Evolutionary conservation across 1,284 basidiomycete species (phyloP), one percentile per base, ranked within the genome.

Genomic region (Cerioporus squamosus): DNA sequence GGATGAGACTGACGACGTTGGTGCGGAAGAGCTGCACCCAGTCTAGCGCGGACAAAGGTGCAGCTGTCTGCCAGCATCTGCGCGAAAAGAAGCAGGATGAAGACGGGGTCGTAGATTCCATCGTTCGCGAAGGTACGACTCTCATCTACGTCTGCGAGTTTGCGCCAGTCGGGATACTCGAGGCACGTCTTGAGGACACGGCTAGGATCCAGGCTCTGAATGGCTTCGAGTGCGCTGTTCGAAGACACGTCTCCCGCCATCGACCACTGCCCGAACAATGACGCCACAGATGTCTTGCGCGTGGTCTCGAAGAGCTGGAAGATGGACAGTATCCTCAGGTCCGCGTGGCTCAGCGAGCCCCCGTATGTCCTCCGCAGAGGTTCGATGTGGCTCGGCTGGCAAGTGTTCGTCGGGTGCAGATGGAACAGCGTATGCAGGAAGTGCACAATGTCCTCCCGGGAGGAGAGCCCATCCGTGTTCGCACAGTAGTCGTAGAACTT

Each of bases 1-100:
- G 81, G 1, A 91, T 80, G 36, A 98, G 67, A 38, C 92, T 86
- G 12, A 93, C 80, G 4, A 89, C 79, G 65, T 97, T 96, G 18
- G 89, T 92, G 57, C 94, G 78, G 70, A 95, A 87, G 7, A 98
- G 72, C 66, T 93, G 87, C 12, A 97, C 88, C 94, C 94, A 97
- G 33, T 82, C 84, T 58, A 90, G 75, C 0, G 87, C 84, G 0
- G 86, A 84, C 0, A 84, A 70, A 0, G 87, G 84, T 14, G 77
- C 79, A 46, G n/a, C 78, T 77, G 33, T 88, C 85, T 0, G 76
- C 72, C 26, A 95, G 75, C 64, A 86, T 81, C 52, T 88, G 83
- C 1, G 82, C 81, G 40, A 90, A 83, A 10, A 97, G 75, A 7
- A 89, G 76, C 33, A 93, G 74, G 12, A 95, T 72, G 70, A 97